Percentiles rank a stretch among this genome's conserved stretches.
These are phyloP conservation scores for Pythium aquatile DNA, from an alignment of 352 stramenopile species.

Conservation along the genomic window DNA sequence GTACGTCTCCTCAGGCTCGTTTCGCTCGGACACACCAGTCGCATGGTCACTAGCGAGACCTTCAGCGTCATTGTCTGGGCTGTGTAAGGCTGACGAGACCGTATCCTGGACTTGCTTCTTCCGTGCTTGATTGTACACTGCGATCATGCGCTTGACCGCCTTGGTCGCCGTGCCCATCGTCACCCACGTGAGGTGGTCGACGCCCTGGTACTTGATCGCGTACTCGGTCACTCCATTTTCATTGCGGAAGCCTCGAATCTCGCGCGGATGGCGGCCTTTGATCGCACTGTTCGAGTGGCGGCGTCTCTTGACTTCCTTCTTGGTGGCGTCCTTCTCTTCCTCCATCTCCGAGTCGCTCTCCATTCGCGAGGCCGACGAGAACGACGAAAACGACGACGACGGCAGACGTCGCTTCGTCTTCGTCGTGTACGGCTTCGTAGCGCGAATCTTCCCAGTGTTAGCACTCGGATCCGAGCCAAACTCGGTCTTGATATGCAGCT, in stretches of 20 bases:
- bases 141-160: not conserved
- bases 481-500: slow-evolving; percentile 17
- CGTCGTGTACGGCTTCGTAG: slow-evolving; percentile 7
- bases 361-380: not conserved
- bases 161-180: not conserved
- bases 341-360: not conserved
- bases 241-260: not conserved
- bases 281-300: not conserved
- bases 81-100: not conserved
- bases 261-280: not conserved
- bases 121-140: not conserved
- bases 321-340: not conserved
- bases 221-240: slow-evolving; percentile 4
- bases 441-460: too few relatives aligned
- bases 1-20: not conserved
- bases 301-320: not conserved
- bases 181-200: slow-evolving; percentile 2
- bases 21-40: not conserved
- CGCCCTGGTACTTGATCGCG: slow-evolving; percentile 8
- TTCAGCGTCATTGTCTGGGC: not conserved
- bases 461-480: not conserved
- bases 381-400: not conserved
- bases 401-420: not conserved
- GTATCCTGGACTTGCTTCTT: not conserved
- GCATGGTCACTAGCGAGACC: not conserved